Percentiles rank a stretch among this genome's conserved stretches.
These are phyloP conservation scores for Elaeis guineensis DNA, from an alignment of 176 grass and related monocot species.

Conservation along the genomic window DNA sequence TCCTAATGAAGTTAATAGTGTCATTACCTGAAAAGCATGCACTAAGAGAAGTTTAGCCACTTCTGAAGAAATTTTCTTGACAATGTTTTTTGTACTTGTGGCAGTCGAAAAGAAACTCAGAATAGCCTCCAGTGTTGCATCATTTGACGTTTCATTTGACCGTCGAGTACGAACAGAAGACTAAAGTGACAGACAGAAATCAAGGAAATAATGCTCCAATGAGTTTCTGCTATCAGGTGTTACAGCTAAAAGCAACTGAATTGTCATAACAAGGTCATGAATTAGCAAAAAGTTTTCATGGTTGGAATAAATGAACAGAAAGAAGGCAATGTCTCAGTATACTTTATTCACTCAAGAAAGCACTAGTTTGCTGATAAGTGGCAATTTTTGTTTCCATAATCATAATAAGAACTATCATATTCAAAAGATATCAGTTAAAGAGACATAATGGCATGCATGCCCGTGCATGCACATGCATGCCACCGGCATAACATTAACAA, in stretches of 20 bases:
- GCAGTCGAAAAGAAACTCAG: slow-evolving; percentile 52
- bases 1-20: not conserved
- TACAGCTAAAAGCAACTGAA: too few relatives aligned
- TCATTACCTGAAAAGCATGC: slow-evolving; percentile 69
- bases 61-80: slow-evolving; percentile 61
- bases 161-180: slow-evolving; percentile 50
- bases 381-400: too few relatives aligned
- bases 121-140: slow-evolving; percentile 48
- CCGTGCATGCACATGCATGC: too few relatives aligned
- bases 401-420: too few relatives aligned
- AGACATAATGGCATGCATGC: too few relatives aligned
- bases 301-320: not conserved
- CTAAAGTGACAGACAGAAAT: slow-evolving; percentile 29
- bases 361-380: too few relatives aligned
- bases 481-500: too few relatives aligned
- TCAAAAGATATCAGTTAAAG: too few relatives aligned
- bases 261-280: too few relatives aligned
- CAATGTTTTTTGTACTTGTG: slow-evolving; percentile 42
- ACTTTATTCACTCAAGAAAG: too few relatives aligned
- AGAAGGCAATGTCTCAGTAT: not conserved
- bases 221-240: too few relatives aligned
- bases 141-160: slow-evolving; percentile 44
- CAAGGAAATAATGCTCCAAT: slow-evolving; percentile 2
- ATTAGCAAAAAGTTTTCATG: too few relatives aligned
- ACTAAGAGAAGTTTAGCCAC: slow-evolving; percentile 59